These are phyloP conservation scores for Zhuliangozyma parablackwelliae DNA, from an alignment of 1,139 yeast genomes.

Conservation along the genomic window DNA sequence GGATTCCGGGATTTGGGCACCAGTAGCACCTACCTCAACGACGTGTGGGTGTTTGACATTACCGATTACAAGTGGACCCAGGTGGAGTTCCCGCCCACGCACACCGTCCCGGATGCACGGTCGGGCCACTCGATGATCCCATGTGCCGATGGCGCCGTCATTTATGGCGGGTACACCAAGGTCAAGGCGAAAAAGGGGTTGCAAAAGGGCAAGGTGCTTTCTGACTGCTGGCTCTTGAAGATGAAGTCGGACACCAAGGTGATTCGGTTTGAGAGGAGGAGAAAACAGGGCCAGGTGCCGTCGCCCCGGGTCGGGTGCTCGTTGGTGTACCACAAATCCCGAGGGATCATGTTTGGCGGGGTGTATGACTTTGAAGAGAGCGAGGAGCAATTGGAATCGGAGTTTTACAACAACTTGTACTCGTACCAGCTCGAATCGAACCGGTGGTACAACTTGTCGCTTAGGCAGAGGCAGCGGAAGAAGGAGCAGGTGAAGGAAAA, in stretches of 20 bases:
- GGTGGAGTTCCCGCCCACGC: conserved; percentile 80
- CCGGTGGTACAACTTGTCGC: conserved; percentile 76
- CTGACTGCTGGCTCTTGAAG: conserved; percentile 82
- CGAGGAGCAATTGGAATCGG: conserved; percentile 84
- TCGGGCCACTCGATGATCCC: conserved; percentile 91
- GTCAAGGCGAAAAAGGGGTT: conserved; percentile 86
- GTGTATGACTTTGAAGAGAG: conserved; percentile 94
- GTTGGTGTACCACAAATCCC: conserved; percentile 81
- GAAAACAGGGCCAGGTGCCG: conserved; percentile 85
- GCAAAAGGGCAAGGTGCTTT: conserved; percentile 88
- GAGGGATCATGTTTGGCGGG: conserved; percentile 94
- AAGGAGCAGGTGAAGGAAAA: conserved; percentile 42
- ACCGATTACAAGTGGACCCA: conserved; percentile 88
- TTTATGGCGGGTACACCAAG: conserved; percentile 94
- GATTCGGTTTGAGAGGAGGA: conserved; percentile 82
- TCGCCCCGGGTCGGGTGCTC: conserved; percentile 94
- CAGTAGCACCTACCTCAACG: conserved; percentile 77
- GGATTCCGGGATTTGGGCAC: conserved; percentile 90
- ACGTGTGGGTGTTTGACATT: conserved; percentile 90
- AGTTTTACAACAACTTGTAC: conserved; percentile 74
- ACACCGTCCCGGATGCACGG: conserved; percentile 81
- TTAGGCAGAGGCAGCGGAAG: conserved; percentile 60
- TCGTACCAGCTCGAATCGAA: conserved; percentile 83
- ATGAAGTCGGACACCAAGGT: conserved; percentile 84
- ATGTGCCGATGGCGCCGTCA: conserved; percentile 74